These are phyloP conservation scores for Podila horticola DNA, from an alignment of 192 early-diverging fungal genomes.

Conservation along the genomic window DNA sequence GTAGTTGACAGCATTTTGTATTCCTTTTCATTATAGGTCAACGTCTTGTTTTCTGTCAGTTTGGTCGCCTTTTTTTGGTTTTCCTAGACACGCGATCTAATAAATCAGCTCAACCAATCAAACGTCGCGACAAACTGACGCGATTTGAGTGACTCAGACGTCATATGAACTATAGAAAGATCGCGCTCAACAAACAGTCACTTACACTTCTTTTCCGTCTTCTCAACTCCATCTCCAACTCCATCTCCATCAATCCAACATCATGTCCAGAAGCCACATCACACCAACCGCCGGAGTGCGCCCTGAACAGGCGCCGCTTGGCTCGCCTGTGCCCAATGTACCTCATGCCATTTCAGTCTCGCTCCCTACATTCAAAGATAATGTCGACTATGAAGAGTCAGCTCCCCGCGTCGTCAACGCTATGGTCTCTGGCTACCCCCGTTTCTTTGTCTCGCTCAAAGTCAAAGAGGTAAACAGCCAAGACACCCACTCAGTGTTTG, in stretches of 20 bases:
- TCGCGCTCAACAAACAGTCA: not conserved
- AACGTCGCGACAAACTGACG: no score
- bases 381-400: slow-evolving; percentile 94
- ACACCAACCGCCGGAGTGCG: slow-evolving; percentile 33
- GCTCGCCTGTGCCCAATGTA: slow-evolving; percentile 80
- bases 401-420: slow-evolving; percentile 70
- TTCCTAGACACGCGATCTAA: no score
- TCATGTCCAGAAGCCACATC: slow-evolving; percentile 16
- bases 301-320: slow-evolving; percentile 60
- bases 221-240: not conserved
- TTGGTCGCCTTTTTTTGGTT: no score
- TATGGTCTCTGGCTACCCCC: slow-evolving; percentile 91
- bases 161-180: no score
- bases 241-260: not conserved
- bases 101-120: no score
- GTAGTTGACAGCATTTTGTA: not conserved
- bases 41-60: no score
- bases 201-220: not conserved
- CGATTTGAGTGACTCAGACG: no score
- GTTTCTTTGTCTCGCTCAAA: slow-evolving; percentile 87
- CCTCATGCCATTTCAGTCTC: slow-evolving; percentile 90
- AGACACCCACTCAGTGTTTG: not conserved
- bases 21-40: not conserved
- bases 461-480: slow-evolving; percentile 68
- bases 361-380: slow-evolving; percentile 90